phyloP scores from a whole-genome alignment of 1,284 basidiomycete genomes.

The Paramarasmius palmivorus region DNA sequence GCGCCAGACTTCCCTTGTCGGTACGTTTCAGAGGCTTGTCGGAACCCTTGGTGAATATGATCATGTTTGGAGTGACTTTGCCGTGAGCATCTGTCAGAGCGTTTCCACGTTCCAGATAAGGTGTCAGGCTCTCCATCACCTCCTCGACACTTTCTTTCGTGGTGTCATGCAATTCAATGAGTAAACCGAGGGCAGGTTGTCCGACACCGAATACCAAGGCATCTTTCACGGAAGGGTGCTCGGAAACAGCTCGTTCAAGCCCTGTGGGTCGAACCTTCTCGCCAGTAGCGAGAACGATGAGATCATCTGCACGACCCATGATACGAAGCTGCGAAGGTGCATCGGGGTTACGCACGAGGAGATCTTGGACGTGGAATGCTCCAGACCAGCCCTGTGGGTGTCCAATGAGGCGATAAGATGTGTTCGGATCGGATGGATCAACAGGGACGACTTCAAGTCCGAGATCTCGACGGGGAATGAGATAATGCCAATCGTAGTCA shows the following conservation, averaged over 20 bases:
- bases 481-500: slow-evolving; percentile 36
- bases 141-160: slow-evolving; percentile 10
- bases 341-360: slow-evolving; percentile 30
- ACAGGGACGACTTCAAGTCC: slow-evolving; percentile 26
- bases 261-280: slow-evolving; percentile 35
- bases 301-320: slow-evolving; percentile 34
- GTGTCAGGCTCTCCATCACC: slow-evolving; percentile 19
- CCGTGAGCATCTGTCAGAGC: slow-evolving; percentile 30
- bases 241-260: slow-evolving; percentile 30
- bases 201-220: slow-evolving; percentile 37
- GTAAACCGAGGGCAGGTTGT: slow-evolving; percentile 31
- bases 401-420: slow-evolving; percentile 27
- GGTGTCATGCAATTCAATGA: slow-evolving; percentile 30
- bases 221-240: slow-evolving; percentile 34
- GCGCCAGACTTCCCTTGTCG: slow-evolving; percentile 14
- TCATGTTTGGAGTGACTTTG: slow-evolving; percentile 10
- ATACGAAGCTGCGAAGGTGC: slow-evolving; percentile 27
- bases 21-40: slow-evolving; percentile 10
- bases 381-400: slow-evolving; percentile 32
- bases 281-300: slow-evolving; percentile 36
- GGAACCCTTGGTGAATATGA: slow-evolving; percentile 6
- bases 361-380: slow-evolving; percentile 36
- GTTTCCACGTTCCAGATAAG: slow-evolving; percentile 33
- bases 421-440: slow-evolving; percentile 21
- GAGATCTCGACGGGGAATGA: slow-evolving; percentile 33